phyloP scores from a whole-genome alignment of 305 asterid species.

The Solanum aculeatissimum region DNA sequence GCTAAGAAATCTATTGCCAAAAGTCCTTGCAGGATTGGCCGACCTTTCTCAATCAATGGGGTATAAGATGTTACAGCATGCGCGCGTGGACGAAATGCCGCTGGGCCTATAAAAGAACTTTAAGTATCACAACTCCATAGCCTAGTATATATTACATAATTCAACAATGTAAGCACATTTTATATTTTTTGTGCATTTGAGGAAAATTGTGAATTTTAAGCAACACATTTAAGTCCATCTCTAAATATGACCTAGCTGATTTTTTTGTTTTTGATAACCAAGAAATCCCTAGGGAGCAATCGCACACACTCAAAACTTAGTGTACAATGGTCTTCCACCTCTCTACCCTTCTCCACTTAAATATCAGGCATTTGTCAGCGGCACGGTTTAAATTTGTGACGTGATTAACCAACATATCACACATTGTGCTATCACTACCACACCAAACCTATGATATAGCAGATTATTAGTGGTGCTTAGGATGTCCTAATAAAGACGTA shows the following conservation, averaged over 20 bases:
- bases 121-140: not conserved
- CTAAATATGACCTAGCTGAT: not conserved
- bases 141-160: not conserved
- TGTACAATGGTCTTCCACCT: not conserved
- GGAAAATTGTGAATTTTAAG: not conserved
- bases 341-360: not conserved
- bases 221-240: not conserved
- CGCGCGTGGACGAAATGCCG: constrained; percentile 99
- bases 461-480: not conserved
- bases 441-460: not conserved
- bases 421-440: not conserved
- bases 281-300: not conserved
- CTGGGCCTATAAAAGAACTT: constrained; percentile 60
- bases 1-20: constrained; percentile 94
- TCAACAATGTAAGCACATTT: not conserved
- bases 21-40: constrained; percentile 95
- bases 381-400: not conserved
- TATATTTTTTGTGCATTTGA: not conserved
- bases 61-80: constrained; percentile 54
- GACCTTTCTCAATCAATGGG: constrained; percentile 74
- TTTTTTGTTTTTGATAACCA: not conserved
- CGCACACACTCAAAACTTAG: not conserved
- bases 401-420: not conserved
- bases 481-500: not conserved
- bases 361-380: not conserved